Conservation (phyloP, 805 yeast genomes). For the Nakazawaea wyomingensis region DNA sequence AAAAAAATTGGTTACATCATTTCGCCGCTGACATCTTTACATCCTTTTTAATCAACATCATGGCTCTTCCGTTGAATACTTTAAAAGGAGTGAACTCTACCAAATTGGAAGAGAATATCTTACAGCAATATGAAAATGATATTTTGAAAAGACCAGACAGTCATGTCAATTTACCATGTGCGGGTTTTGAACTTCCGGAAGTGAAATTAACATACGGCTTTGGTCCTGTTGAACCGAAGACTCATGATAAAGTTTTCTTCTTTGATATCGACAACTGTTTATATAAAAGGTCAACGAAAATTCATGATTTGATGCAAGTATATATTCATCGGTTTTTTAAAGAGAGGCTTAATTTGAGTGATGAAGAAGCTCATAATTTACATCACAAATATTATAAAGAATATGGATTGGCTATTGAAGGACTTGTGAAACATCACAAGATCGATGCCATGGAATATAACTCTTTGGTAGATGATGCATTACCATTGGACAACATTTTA, state of each 20-base stretch:
- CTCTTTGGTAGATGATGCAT: constrained; percentile 82
- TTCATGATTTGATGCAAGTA: constrained; percentile 84
- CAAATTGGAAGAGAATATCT: constrained; percentile 2
- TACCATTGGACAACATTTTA: constrained; percentile 78
- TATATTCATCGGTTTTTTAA: constrained; percentile 81
- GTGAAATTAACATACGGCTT: constrained; percentile 22
- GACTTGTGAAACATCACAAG: constrained; percentile 62
- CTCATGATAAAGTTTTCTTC: constrained; percentile 45
- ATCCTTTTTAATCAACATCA: too few relatives aligned
- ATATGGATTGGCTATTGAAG: constrained; percentile 92
- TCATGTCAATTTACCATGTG: constrained; percentile 2
- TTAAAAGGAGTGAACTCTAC: constrained; percentile 2
- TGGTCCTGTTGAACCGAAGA: constrained; percentile 23
- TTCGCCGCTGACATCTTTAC: too few relatives aligned
- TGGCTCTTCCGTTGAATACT: constrained; percentile 12
- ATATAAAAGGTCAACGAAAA: constrained; percentile 65
- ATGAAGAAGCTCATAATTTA: constrained; percentile 67
- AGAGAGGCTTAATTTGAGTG: constrained; percentile 51
- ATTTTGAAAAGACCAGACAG: constrained; percentile 12
- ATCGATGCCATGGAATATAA: constrained; percentile 89
- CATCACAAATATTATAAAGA: constrained; percentile 75
- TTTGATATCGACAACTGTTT: constrained; percentile 95
- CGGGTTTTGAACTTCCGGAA: constrained; percentile 17
- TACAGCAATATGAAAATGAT: constrained; percentile 1
- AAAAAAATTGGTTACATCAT: too few relatives aligned